Base-by-base conservation (phyloP, 2,329 filamentous ascomycete genomes). In the Arthrocladium fulminans region DNA sequence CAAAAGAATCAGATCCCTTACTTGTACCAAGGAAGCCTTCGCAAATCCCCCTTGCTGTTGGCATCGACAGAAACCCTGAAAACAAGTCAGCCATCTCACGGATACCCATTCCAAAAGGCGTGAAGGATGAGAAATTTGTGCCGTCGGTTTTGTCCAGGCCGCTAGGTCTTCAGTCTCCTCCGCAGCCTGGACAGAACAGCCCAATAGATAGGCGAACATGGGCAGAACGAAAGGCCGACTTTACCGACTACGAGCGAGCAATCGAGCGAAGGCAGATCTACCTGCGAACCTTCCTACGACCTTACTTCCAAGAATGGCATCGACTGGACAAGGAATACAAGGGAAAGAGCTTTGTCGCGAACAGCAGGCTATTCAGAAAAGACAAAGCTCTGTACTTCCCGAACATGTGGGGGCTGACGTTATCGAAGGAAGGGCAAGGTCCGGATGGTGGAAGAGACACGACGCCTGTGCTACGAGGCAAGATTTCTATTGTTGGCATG, bases 241-340 rank as follows among this genome's bases (percentile, higher is more conserved):
- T 94, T 62, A 80, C 86, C 54, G 74, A 92, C 67, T 89, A 86
- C 61, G 83, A 92, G 50, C 89, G 87, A 65, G 89, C 97, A 63
- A 68, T 96, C 6, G 74, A 78, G 55, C 78, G 82, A 56, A 79
- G 90, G 55, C 77, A 86, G 58, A 75, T 87, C 63, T 73, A 97
- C 84, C 86, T 86, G 38, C 76, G 79, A 57, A 81, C 88, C 64
- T 83, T 94, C 61, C 73, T 83, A 17, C 86, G 86, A 50, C 89
- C 90, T 2, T 98, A 98, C 68, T 98, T 95, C 71, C 85, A 88
- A 65, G 90, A 98, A 74, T 96, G 88, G 85, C 80, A 79, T 51
- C 92, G 94, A 68, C 78, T 96, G 66, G 77, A 83, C 56, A 83
- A 92, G 56, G 29, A 45, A 5, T 69, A 75, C 68, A 80, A 88